phyloP scores from a whole-genome alignment of 352 stramenopile genomes.

The Phytophthora syringae region DNA sequence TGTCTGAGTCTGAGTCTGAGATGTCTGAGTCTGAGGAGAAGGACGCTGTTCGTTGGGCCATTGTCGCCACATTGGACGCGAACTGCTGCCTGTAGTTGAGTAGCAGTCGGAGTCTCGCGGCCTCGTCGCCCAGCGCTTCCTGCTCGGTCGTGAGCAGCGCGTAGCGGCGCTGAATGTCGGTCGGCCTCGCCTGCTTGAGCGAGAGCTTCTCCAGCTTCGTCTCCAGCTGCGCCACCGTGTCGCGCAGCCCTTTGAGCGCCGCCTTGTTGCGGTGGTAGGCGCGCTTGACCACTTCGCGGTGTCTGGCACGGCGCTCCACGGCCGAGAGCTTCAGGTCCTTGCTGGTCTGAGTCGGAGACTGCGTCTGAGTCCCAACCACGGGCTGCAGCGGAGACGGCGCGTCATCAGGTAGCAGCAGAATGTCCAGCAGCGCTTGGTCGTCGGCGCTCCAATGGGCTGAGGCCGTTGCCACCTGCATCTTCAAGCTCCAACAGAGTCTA shows the following conservation, averaged over 20 bases:
- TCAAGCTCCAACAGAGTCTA: too few species aligned
- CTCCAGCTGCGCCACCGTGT: constrained; percentile 66
- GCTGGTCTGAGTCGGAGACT: neutral
- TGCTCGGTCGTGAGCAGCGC: constrained; percentile 48
- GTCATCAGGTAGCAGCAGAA: constrained; percentile 30
- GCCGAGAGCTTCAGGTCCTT: constrained; percentile 53
- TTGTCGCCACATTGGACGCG: constrained; percentile 36
- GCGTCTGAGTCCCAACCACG: neutral
- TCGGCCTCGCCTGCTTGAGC: constrained; percentile 21
- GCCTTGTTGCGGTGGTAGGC: constrained; percentile 81
- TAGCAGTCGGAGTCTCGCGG: constrained; percentile 45
- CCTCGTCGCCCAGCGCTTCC: constrained; percentile 51
- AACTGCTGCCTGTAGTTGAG: constrained; percentile 54
- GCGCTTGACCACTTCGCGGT: constrained; percentile 77
- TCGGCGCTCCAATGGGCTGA: constrained; percentile 38
- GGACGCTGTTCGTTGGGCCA: constrained; percentile 22
- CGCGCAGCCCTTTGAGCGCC: constrained; percentile 53
- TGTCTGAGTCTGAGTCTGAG: constrained; percentile 37
- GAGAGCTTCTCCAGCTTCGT: constrained; percentile 52
- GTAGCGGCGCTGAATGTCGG: constrained; percentile 43
- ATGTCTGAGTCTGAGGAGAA: constrained; percentile 31
- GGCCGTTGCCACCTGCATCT: constrained; percentile 37
- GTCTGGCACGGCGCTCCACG: constrained; percentile 59
- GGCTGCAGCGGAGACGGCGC: too few species aligned
- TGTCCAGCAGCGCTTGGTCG: constrained; percentile 43